Evolutionary conservation across 805 yeast species (phyloP).

Genomic region (Barnettozyma salicaria): DNA sequence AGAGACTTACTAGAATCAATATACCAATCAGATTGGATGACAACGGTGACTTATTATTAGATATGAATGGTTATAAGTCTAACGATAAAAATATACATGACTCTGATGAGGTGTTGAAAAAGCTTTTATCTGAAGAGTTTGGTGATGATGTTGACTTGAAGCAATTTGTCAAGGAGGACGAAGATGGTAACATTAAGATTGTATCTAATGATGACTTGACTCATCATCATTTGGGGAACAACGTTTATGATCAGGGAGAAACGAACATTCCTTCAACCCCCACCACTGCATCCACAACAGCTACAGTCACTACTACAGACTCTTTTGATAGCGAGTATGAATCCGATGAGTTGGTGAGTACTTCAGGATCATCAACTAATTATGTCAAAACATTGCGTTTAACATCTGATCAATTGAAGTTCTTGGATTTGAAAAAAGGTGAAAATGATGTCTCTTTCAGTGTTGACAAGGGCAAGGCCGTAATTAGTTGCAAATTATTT

Average conservation of each 20-base stretch:
- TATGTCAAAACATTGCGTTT: constrained; percentile 85
- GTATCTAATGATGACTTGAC: constrained; percentile 29
- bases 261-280: not conserved
- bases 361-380: constrained; percentile 24
- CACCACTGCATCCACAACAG: not conserved
- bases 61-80: constrained; percentile 94
- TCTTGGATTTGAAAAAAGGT: constrained; percentile 70
- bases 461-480: constrained; percentile 78
- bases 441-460: constrained; percentile 72
- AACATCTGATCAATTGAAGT: constrained; percentile 82
- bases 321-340: constrained; percentile 7
- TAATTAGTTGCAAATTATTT: constrained; percentile 64
- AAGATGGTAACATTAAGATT: constrained; percentile 63
- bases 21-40: constrained; percentile 85
- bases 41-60: constrained; percentile 85
- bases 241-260: not conserved
- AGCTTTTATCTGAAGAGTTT: constrained; percentile 71
- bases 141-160: constrained; percentile 44
- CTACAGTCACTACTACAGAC: constrained; percentile 2
- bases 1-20: constrained; percentile 59
- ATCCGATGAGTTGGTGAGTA: constrained; percentile 5
- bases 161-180: constrained; percentile 48
- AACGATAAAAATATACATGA: constrained; percentile 70
- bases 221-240: not conserved
- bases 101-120: constrained; percentile 69